Base-by-base conservation (phyloP, 345 rosid genomes). In the Pelargonium nanum region DNA sequence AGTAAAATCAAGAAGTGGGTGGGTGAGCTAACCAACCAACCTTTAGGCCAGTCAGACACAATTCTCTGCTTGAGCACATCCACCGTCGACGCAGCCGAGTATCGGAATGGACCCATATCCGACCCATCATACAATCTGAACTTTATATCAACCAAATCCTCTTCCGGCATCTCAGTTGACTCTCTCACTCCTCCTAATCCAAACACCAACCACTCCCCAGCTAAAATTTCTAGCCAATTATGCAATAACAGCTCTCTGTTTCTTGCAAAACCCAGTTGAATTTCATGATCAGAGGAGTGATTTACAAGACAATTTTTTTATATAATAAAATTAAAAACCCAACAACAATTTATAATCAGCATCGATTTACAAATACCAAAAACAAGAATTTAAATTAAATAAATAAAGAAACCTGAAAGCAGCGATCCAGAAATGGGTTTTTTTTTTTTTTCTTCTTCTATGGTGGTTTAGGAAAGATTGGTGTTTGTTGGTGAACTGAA, bases 41-140 rank as follows among this genome's bases (percentile, higher is more conserved):
- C 97, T 85, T 81, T 87, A 51, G 97, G 97, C 96, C 96, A 91
- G 80, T 91, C 96, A 30, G 91, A 82, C 64, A 91, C 89, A 56
- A 87, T 81, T 64, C 96, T 74, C 74, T 91, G 97, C 81, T 91
- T 91, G 57, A 91, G 85, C 76, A 83, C 70, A 68, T 91, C 97
- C 4, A 91, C 81, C 4, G 97, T 91, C 7, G 97, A 91, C 0
- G 94, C 78, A 19, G 89, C 55, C 1, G 94, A 81, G 86, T 84
- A 91, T 53, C 82, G 80, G 72, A 91, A 85, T 0, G 97, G 97
- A 7, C 97, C 97, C 78, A 91, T 80, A 58, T 91, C 97, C 24
- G 96, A 87, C 56, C 96, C 97, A 72, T 91, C 97, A 68, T 80
- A 91, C 56, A 91, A 73, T 80, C 94, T 82, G 78, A 91, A 91